Evolutionary conservation across 148 eudicot species (phyloP).

Genomic region (Rhododendron griersonianum): DNA sequence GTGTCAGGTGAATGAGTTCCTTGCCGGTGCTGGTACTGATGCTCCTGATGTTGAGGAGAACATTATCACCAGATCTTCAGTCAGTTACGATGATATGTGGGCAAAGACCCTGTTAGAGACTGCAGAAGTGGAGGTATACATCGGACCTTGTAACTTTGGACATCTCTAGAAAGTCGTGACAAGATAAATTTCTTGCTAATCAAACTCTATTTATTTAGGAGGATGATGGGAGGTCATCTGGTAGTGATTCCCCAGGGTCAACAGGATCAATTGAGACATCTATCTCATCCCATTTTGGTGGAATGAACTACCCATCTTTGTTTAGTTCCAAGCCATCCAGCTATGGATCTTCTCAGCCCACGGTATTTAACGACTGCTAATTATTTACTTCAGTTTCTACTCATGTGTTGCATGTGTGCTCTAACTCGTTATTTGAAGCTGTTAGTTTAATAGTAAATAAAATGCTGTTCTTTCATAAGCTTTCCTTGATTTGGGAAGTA

Average conservation of each 20-base stretch:
- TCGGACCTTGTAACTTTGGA: not conserved
- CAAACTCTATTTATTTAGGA: slow-evolving; percentile 35
- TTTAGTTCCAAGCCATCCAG: slow-evolving; percentile 80
- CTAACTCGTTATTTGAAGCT: not conserved
- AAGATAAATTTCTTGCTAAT: not conserved
- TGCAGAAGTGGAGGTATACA: slow-evolving; percentile 69
- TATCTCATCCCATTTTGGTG: slow-evolving; percentile 97
- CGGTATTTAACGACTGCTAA: slow-evolving; percentile 33
- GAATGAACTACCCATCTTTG: slow-evolving; percentile 92
- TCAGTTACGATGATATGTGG: slow-evolving; percentile 96
- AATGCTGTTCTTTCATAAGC: not conserved
- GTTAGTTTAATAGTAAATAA: not conserved
- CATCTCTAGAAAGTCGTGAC: not conserved
- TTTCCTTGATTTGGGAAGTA: not conserved
- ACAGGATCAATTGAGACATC: slow-evolving; percentile 91
- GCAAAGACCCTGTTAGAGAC: slow-evolving; percentile 94
- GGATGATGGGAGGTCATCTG: slow-evolving; percentile 83
- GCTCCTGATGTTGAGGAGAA: slow-evolving; percentile 99
- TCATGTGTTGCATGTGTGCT: not conserved
- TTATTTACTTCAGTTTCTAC: not conserved
- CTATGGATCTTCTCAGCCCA: slow-evolving; percentile 60
- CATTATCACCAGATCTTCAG: slow-evolving; percentile 68
- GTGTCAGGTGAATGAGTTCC: slow-evolving; percentile 86
- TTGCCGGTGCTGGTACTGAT: slow-evolving; percentile 98
- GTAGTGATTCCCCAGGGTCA: slow-evolving; percentile 93